These are phyloP conservation scores for Diplodia scrobiculata DNA, from an alignment of 2,329 filamentous ascomycete genomes.

Conservation along the genomic window DNA sequence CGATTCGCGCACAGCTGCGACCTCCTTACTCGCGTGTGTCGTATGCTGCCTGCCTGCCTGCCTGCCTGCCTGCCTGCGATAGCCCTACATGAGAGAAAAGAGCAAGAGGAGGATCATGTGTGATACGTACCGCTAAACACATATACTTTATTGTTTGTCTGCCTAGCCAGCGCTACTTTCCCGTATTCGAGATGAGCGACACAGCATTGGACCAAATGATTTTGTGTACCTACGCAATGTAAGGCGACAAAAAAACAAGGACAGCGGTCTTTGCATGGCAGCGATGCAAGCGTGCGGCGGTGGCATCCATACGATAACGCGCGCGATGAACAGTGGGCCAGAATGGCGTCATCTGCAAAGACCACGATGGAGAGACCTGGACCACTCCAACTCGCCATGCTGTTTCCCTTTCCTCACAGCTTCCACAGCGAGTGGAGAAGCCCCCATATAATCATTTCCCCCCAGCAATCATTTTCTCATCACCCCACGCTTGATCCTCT, in stretches of 20 bases:
- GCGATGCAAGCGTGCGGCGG: background rate
- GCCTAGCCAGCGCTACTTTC: background rate
- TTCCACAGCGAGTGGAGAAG: background rate
- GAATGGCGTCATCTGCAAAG: background rate
- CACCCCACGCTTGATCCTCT: background rate
- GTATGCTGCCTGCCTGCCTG: background rate
- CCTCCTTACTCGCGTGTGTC: background rate
- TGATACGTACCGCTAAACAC: background rate
- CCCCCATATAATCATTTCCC: background rate
- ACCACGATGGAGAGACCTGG: background rate
- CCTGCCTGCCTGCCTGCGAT: background rate
- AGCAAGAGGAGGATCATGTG: background rate
- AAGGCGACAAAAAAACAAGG: too few relatives aligned
- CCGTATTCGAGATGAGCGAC: background rate
- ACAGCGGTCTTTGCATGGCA: background rate
- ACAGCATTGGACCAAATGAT: background rate
- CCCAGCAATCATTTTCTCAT: background rate
- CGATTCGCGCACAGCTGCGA: background rate
- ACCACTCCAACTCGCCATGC: background rate
- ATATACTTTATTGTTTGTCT: constrained; percentile 12
- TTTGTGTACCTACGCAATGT: too few relatives aligned
- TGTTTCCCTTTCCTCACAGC: background rate
- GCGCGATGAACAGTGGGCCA: background rate
- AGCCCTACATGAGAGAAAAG: background rate
- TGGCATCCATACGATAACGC: background rate